Evolutionary conservation across 164 flowering plant species (phyloP).

Genomic region (Amborella trichopoda): DNA sequence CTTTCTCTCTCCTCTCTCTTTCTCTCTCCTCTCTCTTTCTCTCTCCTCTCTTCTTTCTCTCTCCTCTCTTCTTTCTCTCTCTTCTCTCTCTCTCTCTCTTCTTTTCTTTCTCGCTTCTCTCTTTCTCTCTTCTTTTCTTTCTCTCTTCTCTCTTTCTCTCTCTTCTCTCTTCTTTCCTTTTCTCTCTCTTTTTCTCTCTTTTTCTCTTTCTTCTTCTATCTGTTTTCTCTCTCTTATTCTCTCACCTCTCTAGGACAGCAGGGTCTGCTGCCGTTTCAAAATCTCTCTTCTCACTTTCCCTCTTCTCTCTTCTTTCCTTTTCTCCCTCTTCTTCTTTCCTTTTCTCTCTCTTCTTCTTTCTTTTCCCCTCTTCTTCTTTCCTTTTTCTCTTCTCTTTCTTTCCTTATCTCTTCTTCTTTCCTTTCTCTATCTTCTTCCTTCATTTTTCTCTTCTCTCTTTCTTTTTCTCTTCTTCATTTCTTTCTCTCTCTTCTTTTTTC

Average conservation of each 20-base stretch:
- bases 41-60: not conserved
- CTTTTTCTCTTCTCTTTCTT: not conserved
- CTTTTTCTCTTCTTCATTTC: not conserved
- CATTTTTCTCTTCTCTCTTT: not conserved
- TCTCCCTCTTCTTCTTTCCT: not conserved
- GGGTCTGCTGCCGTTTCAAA: not conserved
- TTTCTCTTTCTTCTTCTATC: not conserved
- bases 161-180: not conserved
- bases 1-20: not conserved
- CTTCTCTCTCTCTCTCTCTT: not conserved
- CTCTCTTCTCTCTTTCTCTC: not conserved
- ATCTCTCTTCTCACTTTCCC: not conserved
- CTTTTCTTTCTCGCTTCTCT: not conserved
- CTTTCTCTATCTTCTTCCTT: not conserved
- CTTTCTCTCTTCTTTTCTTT: not conserved
- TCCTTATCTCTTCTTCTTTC: not conserved
- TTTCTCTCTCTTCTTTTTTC: not conserved
- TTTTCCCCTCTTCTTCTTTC: not conserved
- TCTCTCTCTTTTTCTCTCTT: not conserved
- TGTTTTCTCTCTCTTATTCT: not conserved
- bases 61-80: not conserved
- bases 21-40: not conserved
- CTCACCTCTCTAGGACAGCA: not conserved
- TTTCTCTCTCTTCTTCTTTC: not conserved
- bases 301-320: not conserved